Base-by-base conservation (phyloP, 129 eudicot species). In the Artemisia argyi region DNA sequence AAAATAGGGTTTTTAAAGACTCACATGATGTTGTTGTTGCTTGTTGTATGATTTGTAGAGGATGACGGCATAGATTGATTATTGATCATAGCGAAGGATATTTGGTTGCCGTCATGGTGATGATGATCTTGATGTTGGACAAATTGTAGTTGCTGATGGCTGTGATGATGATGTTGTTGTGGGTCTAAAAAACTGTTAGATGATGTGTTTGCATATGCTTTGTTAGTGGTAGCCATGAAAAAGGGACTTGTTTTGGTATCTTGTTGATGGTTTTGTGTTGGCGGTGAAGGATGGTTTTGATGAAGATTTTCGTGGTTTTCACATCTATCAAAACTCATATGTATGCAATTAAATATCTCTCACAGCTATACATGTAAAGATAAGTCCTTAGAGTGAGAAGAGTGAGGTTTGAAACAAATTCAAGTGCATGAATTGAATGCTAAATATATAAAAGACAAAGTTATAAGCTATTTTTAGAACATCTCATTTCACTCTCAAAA, bases 31-130 rank as follows among this genome's bases (percentile, higher is more conserved):
- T 71, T 72, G 46, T 46, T 61, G 22, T 65, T 47, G 22, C n/a
- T 72, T 54, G 67, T 22, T 39, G 84, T 82, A 66, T 69, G 77
- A 19, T 63, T 56, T n/a, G 20, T 69, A 15, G 93, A 83, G 9
- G 98, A 83, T 24, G 97, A 85, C 2, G 92, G 78, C 26, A 89
- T 56, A n/a, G 96, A 80, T 56, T 82, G 88, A 78, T 78, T 39
- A 39, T 39, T 78, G 85, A 84, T 88, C 92, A 89, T 85, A 22
- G 88, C 79, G 61, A 81, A 95, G 3, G 96, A 79, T 54, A 90
- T 86, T 74, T 85, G 96, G 80, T 90, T 83, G 73, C 32, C 76
- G 77, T 83, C 71, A 28, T 83, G 81, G 26, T 80, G 78, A 11
- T 72, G 82, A 32, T 86, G 88, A 0, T 88, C 83, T 63, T 85